Percentiles rank a stretch among this genome's conserved stretches.
Conservation (phyloP, 805 yeast species). For the Henningerozyma blattae region DNA sequence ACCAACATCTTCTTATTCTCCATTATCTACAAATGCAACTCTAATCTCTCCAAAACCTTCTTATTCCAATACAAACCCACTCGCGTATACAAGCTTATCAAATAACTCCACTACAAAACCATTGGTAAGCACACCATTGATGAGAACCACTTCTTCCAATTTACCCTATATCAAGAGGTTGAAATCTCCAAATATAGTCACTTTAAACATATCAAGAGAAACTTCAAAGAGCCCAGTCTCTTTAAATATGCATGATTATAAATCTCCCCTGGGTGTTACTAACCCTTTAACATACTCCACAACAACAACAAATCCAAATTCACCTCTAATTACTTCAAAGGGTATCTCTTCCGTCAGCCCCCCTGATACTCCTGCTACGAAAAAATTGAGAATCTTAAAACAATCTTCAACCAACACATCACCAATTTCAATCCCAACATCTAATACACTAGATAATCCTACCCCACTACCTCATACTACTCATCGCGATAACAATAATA, state of each 20-base stretch:
- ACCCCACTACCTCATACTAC: neutral
- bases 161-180: conserved; percentile 19
- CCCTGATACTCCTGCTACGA: neutral
- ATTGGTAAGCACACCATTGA: neutral
- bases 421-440: neutral
- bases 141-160: conserved; percentile 8
- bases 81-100: conserved; percentile 10
- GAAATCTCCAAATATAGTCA: conserved; percentile 23
- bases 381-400: neutral
- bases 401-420: neutral
- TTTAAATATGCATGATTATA: conserved; percentile 10
- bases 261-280: conserved; percentile 13
- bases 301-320: conserved; percentile 2
- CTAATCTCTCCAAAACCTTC: conserved; percentile 15
- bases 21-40: conserved; percentile 1
- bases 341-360: neutral
- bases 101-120: conserved; percentile 1
- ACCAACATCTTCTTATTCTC: no score
- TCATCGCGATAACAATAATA: no score
- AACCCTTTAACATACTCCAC: conserved; percentile 12
- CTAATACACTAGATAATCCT: neutral
- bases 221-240: conserved; percentile 22
- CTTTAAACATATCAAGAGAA: conserved; percentile 23
- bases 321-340: conserved; percentile 2
- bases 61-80: conserved; percentile 12